Percentiles rank a stretch among this genome's conserved stretches.
These are phyloP conservation scores for Macrotyloma uniflorum DNA, from an alignment of 306 rosid genomes.

Conservation along the genomic window DNA sequence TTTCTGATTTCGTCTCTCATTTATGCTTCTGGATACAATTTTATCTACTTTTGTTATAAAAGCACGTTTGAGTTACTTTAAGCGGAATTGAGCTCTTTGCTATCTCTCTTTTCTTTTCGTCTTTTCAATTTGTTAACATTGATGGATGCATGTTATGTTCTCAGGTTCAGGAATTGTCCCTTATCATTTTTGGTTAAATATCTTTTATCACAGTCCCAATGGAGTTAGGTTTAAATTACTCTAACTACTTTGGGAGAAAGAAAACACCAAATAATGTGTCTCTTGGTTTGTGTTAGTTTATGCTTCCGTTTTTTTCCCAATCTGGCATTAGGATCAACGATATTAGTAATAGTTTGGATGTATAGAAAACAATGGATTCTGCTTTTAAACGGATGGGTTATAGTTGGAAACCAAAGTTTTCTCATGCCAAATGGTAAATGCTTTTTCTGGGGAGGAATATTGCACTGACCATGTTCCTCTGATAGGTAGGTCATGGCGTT, in stretches of 20 bases:
- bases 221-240: neutral
- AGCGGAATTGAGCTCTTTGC: neutral
- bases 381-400: neutral
- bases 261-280: neutral
- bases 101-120: neutral
- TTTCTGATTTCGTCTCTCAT: constrained; percentile 44
- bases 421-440: neutral
- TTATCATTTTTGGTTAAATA: neutral
- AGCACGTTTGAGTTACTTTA: neutral
- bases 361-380: neutral
- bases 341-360: too few relatives aligned
- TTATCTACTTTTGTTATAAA: constrained; percentile 5
- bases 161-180: neutral
- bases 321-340: neutral
- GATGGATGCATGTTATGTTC: neutral
- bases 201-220: neutral
- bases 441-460: neutral
- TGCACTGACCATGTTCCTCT: neutral
- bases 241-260: neutral
- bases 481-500: too few relatives aligned
- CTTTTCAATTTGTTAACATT: neutral
- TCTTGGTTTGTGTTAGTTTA: neutral
- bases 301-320: too few relatives aligned
- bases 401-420: neutral
- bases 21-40: neutral